These are phyloP conservation scores for Neurospora cerealis DNA, from an alignment of 495 filamentous ascomycete genomes.

Conservation along the genomic window DNA sequence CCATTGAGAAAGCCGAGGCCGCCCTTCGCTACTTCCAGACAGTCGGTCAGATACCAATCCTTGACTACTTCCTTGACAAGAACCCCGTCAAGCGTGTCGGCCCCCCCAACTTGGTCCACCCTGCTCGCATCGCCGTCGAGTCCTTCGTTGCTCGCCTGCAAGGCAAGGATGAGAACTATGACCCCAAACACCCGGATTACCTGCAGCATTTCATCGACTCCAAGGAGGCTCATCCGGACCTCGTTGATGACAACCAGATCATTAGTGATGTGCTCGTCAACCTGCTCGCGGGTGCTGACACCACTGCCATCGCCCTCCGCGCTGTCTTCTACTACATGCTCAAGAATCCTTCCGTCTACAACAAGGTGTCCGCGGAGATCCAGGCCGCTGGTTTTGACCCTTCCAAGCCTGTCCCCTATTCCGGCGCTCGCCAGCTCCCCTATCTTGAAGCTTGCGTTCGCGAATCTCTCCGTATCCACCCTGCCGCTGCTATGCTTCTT, in stretches of 20 bases:
- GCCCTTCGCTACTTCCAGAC: constrained; percentile 33
- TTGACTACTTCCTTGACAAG: constrained; percentile 39
- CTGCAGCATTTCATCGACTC: constrained; percentile 19
- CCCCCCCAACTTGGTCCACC: constrained; percentile 14
- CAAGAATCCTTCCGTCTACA: constrained; percentile 14
- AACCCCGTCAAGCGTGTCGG: constrained; percentile 31
- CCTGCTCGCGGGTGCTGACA: constrained; percentile 33
- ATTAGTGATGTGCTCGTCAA: constrained; percentile 21
- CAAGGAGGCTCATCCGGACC: constrained; percentile 13
- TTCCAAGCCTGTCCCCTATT: constrained; percentile 8
- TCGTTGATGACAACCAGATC: constrained; percentile 12
- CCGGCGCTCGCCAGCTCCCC: constrained; percentile 19
- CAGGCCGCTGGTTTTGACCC: neutral
- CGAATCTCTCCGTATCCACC: constrained; percentile 42
- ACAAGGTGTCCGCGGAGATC: constrained; percentile 16
- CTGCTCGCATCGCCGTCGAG: constrained; percentile 6
- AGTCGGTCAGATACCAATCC: constrained; percentile 34
- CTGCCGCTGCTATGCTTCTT: constrained; percentile 33
- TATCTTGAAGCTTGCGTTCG: constrained; percentile 46
- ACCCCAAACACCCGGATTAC: constrained; percentile 14
- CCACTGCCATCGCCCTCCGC: constrained; percentile 28
- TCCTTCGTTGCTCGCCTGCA: constrained; percentile 5
- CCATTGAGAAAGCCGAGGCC: constrained; percentile 28
- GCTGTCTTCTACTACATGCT: constrained; percentile 24
- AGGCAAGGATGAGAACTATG: constrained; percentile 7